Conservation (phyloP, 306 rosid species). For the Acacia melanoxylon region DNA sequence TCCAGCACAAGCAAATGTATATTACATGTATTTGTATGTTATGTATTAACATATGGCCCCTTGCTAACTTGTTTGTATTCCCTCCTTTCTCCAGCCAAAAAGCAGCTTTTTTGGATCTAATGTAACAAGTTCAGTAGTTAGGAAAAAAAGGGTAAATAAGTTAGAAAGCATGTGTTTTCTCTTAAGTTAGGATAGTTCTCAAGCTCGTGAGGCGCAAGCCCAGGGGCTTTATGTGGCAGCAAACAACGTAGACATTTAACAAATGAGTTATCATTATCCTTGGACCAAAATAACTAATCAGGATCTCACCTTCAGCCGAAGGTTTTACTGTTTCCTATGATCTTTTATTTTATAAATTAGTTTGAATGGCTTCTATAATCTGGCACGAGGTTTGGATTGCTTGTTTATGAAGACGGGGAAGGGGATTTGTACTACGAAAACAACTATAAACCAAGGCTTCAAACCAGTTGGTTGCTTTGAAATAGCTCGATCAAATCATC, state of each 20-base stretch:
- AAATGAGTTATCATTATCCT: not conserved
- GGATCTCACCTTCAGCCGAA: not conserved
- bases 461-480: not conserved
- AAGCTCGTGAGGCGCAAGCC: not conserved
- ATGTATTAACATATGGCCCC: conserved; percentile 11
- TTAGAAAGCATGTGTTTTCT: not conserved
- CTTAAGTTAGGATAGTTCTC: too few species aligned
- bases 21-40: conserved; percentile 22
- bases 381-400: not conserved
- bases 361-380: too few species aligned
- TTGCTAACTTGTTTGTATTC: not conserved
- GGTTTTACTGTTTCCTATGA: not conserved
- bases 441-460: not conserved
- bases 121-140: conserved; percentile 9
- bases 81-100: conserved; percentile 1
- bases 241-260: not conserved
- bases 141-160: not conserved
- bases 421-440: not conserved
- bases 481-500: not conserved
- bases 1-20: conserved; percentile 19
- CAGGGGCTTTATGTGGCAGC: not conserved
- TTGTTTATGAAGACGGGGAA: too few species aligned
- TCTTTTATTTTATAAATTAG: not conserved
- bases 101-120: not conserved
- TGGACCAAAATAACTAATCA: not conserved